Conservation (phyloP, 2,329 filamentous ascomycete species). For the Paracoccidioides lutzii region DNA sequence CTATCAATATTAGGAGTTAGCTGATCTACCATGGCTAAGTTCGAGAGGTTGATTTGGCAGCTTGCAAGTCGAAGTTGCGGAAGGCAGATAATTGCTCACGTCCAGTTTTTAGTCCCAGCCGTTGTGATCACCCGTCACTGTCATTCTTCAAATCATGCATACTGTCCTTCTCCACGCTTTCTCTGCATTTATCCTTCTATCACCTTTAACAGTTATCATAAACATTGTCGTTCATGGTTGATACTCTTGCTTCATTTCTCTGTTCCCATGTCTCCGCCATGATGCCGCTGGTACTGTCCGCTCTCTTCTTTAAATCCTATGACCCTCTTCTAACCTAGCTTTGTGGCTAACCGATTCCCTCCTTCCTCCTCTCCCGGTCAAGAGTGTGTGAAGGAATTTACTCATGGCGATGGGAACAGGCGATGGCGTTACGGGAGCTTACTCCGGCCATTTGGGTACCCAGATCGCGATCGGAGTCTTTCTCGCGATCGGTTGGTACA, state of each 20-base stretch:
- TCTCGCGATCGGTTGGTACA: constrained; percentile 38
- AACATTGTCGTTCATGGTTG: background rate
- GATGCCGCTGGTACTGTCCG: background rate
- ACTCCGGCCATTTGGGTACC: constrained; percentile 23
- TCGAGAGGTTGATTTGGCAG: too few relatives aligned
- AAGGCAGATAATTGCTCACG: background rate
- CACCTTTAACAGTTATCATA: background rate
- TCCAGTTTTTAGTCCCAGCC: background rate
- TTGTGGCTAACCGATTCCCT: background rate
- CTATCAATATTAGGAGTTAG: too few relatives aligned
- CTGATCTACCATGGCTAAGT: too few relatives aligned
- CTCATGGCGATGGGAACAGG: constrained; percentile 6
- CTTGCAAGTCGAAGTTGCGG: too few relatives aligned
- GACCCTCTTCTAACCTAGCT: background rate
- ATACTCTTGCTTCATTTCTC: background rate
- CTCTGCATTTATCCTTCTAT: background rate
- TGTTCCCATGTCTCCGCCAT: background rate
- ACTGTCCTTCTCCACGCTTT: background rate
- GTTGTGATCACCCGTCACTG: background rate
- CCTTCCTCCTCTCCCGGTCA: background rate
- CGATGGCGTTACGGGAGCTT: constrained; percentile 28
- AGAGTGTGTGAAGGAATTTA: background rate
- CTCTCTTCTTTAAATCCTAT: background rate
- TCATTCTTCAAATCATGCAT: background rate
- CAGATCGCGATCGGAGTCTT: constrained; percentile 35